Evolutionary conservation across 805 yeast genomes (phyloP).

Genomic region (Candida gorgasii): DNA sequence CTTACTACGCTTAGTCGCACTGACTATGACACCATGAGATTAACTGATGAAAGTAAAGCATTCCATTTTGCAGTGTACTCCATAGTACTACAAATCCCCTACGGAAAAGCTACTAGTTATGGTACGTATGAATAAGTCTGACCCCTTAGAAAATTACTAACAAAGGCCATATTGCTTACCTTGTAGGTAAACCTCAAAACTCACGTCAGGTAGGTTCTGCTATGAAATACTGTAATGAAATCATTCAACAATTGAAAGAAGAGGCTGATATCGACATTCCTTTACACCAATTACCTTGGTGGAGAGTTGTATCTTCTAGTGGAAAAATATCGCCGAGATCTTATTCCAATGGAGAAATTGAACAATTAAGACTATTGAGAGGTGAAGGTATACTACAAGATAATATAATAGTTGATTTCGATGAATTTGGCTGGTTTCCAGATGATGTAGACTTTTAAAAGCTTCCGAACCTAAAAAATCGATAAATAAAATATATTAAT

Average conservation of each 20-base stretch:
- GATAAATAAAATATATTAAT: not conserved
- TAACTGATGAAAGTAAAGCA: conserved; percentile 49
- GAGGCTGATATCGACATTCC: conserved; percentile 16
- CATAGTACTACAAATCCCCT: conserved; percentile 54
- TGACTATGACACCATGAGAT: conserved; percentile 1
- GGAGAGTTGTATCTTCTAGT: conserved; percentile 69
- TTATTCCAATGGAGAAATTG: conserved; percentile 38
- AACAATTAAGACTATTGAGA: conserved; percentile 47
- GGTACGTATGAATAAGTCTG: conserved; percentile 35
- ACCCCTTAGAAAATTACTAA: not conserved
- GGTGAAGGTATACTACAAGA: conserved; percentile 50
- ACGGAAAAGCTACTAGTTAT: conserved; percentile 67
- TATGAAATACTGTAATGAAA: conserved; percentile 46
- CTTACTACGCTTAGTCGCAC: not conserved
- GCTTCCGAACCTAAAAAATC: not conserved
- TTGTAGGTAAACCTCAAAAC: conserved; percentile 61
- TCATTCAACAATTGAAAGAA: conserved; percentile 23
- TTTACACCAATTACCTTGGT: conserved; percentile 61
- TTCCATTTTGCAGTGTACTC: conserved; percentile 65
- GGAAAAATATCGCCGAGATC: conserved; percentile 62
- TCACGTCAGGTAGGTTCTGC: conserved; percentile 77
- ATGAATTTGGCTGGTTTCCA: conserved; percentile 72
- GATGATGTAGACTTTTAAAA: conserved; percentile 33
- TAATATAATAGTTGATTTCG: conserved; percentile 39
- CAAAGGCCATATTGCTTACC: conserved; percentile 63